Evolutionary conservation across 2,329 filamentous ascomycete species (phyloP).

Genomic region (Pestalotiopsis sp.): DNA sequence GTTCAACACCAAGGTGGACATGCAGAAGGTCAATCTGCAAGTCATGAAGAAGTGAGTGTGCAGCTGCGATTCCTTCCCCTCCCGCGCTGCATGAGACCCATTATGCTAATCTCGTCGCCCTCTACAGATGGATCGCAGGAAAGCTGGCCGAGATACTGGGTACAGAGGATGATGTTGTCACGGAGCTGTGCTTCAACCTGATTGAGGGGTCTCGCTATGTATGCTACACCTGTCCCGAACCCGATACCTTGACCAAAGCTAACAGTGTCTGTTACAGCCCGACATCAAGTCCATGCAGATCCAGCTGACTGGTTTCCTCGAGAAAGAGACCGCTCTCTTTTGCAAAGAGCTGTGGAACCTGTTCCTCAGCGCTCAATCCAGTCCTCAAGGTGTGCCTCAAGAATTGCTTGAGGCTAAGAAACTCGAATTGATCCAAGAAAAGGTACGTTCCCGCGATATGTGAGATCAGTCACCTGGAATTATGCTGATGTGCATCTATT

Average conservation of each 20-base stretch:
- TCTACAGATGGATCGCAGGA: constrained; percentile 83
- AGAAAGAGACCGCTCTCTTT: constrained; percentile 86
- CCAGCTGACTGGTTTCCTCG: constrained; percentile 90
- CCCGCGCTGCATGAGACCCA: constrained; percentile 10
- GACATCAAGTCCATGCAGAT: constrained; percentile 96
- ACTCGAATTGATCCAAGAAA: constrained; percentile 89
- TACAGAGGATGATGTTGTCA: constrained; percentile 95
- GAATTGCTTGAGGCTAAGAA: constrained; percentile 97
- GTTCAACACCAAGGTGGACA: constrained; percentile 95
- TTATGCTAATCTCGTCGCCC: constrained; percentile 11
- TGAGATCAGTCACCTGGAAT: not conserved
- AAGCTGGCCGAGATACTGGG: constrained; percentile 86
- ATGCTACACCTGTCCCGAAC: constrained; percentile 37
- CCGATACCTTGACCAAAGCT: not conserved
- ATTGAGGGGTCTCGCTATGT: constrained; percentile 78
- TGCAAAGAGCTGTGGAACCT: constrained; percentile 95
- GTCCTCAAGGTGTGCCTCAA: constrained; percentile 88
- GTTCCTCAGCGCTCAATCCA: constrained; percentile 85
- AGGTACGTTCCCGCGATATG: constrained; percentile 57
- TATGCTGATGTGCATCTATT: not conserved
- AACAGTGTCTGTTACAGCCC: constrained; percentile 59
- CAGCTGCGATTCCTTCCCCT: not conserved
- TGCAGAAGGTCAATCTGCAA: constrained; percentile 94
- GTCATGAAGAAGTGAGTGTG: constrained; percentile 89
- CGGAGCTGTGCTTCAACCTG: constrained; percentile 75